Percentiles rank a stretch among this genome's conserved stretches.
Conservation (phyloP, 768 basidiomycete species). For the Termitomyces sp. region DNA sequence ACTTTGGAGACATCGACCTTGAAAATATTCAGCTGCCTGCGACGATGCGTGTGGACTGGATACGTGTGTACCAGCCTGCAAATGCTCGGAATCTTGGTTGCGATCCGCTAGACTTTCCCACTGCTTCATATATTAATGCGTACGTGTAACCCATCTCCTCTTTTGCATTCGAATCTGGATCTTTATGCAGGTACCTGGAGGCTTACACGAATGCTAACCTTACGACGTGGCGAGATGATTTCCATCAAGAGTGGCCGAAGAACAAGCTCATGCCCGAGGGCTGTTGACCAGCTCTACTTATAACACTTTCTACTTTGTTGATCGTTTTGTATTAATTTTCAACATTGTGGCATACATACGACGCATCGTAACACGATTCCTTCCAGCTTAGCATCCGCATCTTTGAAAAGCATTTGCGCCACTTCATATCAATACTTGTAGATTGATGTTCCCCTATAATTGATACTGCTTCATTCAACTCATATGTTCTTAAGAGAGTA, state of each 20-base stretch:
- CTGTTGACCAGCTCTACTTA: constrained; percentile 2
- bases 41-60: constrained; percentile 72
- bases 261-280: constrained; percentile 22
- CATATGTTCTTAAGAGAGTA: not conserved
- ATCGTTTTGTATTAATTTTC: not conserved
- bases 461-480: not conserved
- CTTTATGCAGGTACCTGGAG: constrained; percentile 24
- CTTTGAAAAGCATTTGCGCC: not conserved
- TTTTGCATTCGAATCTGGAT: not conserved
- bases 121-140: constrained; percentile 68
- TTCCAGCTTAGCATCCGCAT: not conserved
- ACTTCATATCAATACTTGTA: not conserved
- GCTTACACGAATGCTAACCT: constrained; percentile 39
- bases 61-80: constrained; percentile 66
- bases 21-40: constrained; percentile 46
- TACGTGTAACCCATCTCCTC: constrained; percentile 24
- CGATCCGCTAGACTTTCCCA: constrained; percentile 71
- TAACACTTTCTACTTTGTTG: not conserved
- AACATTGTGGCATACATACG: too few relatives aligned
- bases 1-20: constrained; percentile 64
- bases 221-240: constrained; percentile 30
- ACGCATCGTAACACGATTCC: not conserved
- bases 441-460: not conserved
- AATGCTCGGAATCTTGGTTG: constrained; percentile 52
- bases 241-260: constrained; percentile 32